Base-by-base conservation (phyloP, 768 basidiomycete species). In the Lanmaoa rubissima region DNA sequence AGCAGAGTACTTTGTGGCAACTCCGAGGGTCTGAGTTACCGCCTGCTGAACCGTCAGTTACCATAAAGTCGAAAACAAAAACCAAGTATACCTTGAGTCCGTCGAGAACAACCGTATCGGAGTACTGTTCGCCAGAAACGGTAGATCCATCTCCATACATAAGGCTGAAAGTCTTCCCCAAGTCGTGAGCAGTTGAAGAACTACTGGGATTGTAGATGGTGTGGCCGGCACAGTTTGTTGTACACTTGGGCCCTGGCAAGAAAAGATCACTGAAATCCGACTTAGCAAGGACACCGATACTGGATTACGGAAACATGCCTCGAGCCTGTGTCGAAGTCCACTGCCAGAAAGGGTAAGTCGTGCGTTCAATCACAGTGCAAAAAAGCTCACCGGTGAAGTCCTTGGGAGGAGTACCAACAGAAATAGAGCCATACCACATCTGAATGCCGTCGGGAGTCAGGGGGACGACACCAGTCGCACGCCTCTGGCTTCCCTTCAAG, bases 291-390 rank as follows among this genome's bases (percentile, higher is more conserved):
- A 11, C 1, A n/a, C 12, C 26, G 11, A 11, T 14, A 26, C 24
- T 16, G 1, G 9, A 31, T 13, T 28, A 10, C n/a, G 12, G 28
- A 52, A 14, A 63, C 35, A 5, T 55, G 26, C 62, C 68, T 64
- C 17, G 64, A 64, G 14, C 69, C 69, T 3, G 70, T 70, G 39
- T 73, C 69, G 8, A 69, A 69, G 12, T 58, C 58, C 41, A 68
- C 63, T 65, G 26, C 5, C 7, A 35, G 5, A 24, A 38, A 17
- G 26, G 44, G 16, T 32, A 17, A 45, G 40, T 12, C 9, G 1
- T 7, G 8, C 9, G 16, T 48, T 41, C 7, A 4, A 7, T 19
- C n/a, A 28, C 13, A 35, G 11, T 13, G 7, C 7, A 51, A 24
- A 17, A 35, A 51, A 31, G 17, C 42, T 28, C 28, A 60, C 60